phyloP scores from a whole-genome alignment of 345 rosid species.

The Aegle marmelos region DNA sequence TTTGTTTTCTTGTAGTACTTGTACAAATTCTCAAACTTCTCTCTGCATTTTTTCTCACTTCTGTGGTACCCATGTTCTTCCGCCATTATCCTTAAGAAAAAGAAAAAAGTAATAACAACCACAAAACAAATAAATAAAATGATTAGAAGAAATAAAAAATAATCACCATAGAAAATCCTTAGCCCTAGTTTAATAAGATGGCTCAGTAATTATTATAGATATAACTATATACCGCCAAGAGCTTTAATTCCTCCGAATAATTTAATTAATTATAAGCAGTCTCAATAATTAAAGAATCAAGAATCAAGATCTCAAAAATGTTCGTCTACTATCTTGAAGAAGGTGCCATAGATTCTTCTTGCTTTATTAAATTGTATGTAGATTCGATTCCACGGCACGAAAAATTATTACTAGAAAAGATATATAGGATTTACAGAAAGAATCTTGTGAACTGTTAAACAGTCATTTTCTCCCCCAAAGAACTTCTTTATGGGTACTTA shows the following conservation, averaged over 20 bases:
- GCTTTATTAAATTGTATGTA: background rate
- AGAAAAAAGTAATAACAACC: background rate
- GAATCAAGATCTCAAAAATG: conserved; percentile 8
- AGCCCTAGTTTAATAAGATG: background rate
- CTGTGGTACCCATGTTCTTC: conserved; percentile 56
- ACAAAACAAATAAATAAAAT: background rate
- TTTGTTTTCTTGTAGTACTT: conserved; percentile 67
- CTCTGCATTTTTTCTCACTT: conserved; percentile 62
- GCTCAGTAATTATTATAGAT: conserved; percentile 7
- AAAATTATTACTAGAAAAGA: background rate
- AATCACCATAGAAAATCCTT: background rate
- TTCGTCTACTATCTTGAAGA: background rate
- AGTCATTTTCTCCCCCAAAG: conserved; percentile 1
- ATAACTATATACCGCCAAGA: background rate
- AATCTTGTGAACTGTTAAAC: background rate
- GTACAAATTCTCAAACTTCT: conserved; percentile 62
- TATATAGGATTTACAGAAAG: conserved; percentile 1
- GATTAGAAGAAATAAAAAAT: background rate
- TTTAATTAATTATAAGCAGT: background rate
- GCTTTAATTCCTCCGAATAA: conserved; percentile 12
- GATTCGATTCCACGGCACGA: background rate
- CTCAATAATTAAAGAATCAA: conserved; percentile 5
- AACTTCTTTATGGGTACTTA: background rate
- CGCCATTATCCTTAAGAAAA: conserved; percentile 40
- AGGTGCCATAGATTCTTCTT: background rate